Evolutionary conservation across 108 stramenopile species (phyloP).

Genomic region (Conticribra guillardii): DNA sequence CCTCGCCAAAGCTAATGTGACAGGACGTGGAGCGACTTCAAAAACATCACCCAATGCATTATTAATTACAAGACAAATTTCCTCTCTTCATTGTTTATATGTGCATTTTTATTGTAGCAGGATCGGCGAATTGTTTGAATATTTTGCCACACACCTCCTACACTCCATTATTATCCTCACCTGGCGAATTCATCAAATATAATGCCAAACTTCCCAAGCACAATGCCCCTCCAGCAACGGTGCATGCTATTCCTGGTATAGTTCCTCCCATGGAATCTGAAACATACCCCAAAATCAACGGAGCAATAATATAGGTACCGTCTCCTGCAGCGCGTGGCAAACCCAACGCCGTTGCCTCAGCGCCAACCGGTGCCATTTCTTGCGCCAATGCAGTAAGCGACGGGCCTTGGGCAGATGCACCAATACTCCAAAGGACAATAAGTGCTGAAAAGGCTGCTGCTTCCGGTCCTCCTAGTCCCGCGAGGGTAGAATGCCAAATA

Average conservation of each 20-base stretch:
- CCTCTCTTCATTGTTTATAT: too few relatives aligned
- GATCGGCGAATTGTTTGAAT: too few relatives aligned
- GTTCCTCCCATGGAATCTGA: constrained; percentile 45
- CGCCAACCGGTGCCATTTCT: constrained; percentile 56
- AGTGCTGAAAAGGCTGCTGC: constrained; percentile 49
- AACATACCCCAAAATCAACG: constrained; percentile 64
- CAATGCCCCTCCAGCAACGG: constrained; percentile 34
- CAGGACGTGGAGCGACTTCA: too few relatives aligned
- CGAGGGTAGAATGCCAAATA: neutral
- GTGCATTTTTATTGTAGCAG: too few relatives aligned
- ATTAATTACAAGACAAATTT: too few relatives aligned
- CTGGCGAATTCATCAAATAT: neutral
- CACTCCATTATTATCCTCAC: too few relatives aligned
- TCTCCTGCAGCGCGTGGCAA: constrained; percentile 74
- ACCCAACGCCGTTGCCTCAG: constrained; percentile 71
- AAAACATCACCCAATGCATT: too few relatives aligned
- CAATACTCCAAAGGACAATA: constrained; percentile 67
- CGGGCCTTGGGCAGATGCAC: constrained; percentile 70
- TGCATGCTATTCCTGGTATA: constrained; percentile 33
- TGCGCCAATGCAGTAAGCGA: constrained; percentile 69
- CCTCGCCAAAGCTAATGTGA: too few relatives aligned
- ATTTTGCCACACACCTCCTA: too few relatives aligned
- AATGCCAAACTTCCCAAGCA: constrained; percentile 34
- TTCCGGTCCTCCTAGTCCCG: constrained; percentile 21
- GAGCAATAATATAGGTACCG: constrained; percentile 77